Evolutionary conservation across 352 stramenopile genomes (phyloP).

Genomic region (Pythium phragmiticola): DNA sequence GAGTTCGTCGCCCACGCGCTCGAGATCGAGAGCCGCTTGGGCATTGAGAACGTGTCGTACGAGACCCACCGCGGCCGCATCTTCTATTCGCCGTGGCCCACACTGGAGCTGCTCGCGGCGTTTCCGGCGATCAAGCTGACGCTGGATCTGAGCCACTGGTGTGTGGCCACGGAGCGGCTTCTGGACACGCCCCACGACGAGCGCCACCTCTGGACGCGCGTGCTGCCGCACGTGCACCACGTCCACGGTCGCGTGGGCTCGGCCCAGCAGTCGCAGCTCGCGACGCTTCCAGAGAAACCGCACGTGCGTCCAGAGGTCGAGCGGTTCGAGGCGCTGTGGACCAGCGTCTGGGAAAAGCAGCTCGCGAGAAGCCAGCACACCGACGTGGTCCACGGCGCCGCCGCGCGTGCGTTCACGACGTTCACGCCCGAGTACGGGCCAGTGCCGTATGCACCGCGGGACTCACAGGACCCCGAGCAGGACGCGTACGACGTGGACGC

Average conservation of each 20-base stretch:
- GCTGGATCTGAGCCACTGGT: conserved; percentile 72
- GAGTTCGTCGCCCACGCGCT: conserved; percentile 51
- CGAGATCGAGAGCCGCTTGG: conserved; percentile 42
- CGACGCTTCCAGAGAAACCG: conserved; percentile 32
- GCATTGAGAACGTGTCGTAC: conserved; percentile 38
- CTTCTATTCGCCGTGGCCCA: conserved; percentile 73
- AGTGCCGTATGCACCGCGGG: conserved; percentile 51
- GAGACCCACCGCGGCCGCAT: conserved; percentile 69
- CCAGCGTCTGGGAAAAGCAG: conserved; percentile 44
- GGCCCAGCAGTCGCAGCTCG: conserved; percentile 51
- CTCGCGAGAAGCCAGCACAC: conserved; percentile 16
- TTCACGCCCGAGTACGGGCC: conserved; percentile 79
- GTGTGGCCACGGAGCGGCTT: conserved; percentile 52
- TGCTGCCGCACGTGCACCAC: conserved; percentile 59
- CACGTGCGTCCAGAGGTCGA: conserved; percentile 32
- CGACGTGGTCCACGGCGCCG: conserved; percentile 13
- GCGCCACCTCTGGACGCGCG: conserved; percentile 36
- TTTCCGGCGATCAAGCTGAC: conserved; percentile 67
- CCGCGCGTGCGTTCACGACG: conserved; percentile 32
- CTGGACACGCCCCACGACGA: conserved; percentile 49
- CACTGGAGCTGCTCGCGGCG: conserved; percentile 52
- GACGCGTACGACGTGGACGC: conserved; percentile 56
- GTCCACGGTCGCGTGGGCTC: conserved; percentile 62
- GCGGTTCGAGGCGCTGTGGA: conserved; percentile 60
- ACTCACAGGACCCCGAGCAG: conserved; percentile 26